phyloP scores from a whole-genome alignment of 1,284 basidiomycete genomes.

The Tetrapyrgos nigripes region DNA sequence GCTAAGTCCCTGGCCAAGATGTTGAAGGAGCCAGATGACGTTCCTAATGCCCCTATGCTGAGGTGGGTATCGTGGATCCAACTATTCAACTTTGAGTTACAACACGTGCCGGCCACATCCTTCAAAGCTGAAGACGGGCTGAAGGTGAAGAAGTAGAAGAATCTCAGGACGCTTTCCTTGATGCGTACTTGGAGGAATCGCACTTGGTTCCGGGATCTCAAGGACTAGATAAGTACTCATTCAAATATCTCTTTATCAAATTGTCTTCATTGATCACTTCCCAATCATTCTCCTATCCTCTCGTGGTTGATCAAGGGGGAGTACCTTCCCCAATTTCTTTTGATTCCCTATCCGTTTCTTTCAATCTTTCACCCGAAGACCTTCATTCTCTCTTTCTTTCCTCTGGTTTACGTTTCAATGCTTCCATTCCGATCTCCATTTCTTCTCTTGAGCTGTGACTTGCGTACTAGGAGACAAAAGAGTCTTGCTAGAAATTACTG shows the following conservation, averaged over 20 bases:
- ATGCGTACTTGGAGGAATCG: background rate
- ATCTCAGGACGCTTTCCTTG: background rate
- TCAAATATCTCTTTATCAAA: constrained; percentile 7
- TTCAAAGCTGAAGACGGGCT: constrained; percentile 38
- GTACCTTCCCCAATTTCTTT: background rate
- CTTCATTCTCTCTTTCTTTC: background rate
- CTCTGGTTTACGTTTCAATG: background rate
- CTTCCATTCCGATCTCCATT: background rate
- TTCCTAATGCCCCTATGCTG: constrained; percentile 40
- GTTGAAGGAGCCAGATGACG: too few species aligned
- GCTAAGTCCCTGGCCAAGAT: constrained; percentile 41
- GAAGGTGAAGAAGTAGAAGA: constrained; percentile 15
- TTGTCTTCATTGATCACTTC: too few species aligned
- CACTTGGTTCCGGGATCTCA: background rate
- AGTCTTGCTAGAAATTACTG: background rate
- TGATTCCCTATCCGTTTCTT: too few species aligned
- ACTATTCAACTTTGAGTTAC: constrained; percentile 37
- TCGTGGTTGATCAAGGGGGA: background rate
- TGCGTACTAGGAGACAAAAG: background rate
- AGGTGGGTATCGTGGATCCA: constrained; percentile 39
- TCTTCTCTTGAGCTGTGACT: background rate
- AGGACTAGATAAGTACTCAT: constrained; percentile 15
- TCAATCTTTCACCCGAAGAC: background rate
- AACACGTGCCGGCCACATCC: constrained; percentile 35
- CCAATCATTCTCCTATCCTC: background rate